Percentiles rank a stretch among this genome's conserved stretches.
phyloP scores from a whole-genome alignment of 345 rosid species.

The Leavenworthia alabamica region DNA sequence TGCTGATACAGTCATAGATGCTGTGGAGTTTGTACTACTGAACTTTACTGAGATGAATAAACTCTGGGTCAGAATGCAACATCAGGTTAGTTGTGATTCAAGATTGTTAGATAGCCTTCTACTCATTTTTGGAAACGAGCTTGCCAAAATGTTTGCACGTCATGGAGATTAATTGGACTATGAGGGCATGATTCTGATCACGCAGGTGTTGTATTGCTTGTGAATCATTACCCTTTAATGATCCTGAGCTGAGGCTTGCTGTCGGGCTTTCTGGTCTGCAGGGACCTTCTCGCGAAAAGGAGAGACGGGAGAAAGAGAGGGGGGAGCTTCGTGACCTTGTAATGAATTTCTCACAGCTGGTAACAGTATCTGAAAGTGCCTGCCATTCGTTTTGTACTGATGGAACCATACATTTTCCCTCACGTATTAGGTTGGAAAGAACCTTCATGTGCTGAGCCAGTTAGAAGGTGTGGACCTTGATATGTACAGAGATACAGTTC shows the following conservation, averaged over 20 bases:
- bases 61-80: slow-evolving; percentile 99
- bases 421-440: slow-evolving; percentile 86
- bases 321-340: slow-evolving; percentile 99
- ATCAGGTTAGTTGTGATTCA: slow-evolving; percentile 96
- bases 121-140: slow-evolving; percentile 63
- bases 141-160: slow-evolving; percentile 56
- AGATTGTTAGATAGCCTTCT: slow-evolving; percentile 45
- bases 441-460: slow-evolving; percentile 96
- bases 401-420: slow-evolving; percentile 28
- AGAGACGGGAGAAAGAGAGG: slow-evolving; percentile 97
- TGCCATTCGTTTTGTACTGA: slow-evolving; percentile 32
- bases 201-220: slow-evolving; percentile 91
- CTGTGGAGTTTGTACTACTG: slow-evolving; percentile 93
- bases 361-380: slow-evolving; percentile 39
- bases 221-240: slow-evolving; percentile 94
- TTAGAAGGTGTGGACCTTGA: slow-evolving; percentile 97
- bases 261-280: slow-evolving; percentile 99
- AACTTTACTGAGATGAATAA: slow-evolving; percentile 99
- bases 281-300: slow-evolving; percentile 99
- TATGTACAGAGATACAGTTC: slow-evolving; percentile 86
- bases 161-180: slow-evolving; percentile 61
- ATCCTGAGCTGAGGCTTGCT: slow-evolving; percentile 97
- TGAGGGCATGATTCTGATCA: slow-evolving; percentile 89
- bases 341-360: slow-evolving; percentile 50
- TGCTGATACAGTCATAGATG: slow-evolving; percentile 85